Conservation (phyloP, 2,329 filamentous ascomycete species). For the Aspergillus brunneoviolaceus region DNA sequence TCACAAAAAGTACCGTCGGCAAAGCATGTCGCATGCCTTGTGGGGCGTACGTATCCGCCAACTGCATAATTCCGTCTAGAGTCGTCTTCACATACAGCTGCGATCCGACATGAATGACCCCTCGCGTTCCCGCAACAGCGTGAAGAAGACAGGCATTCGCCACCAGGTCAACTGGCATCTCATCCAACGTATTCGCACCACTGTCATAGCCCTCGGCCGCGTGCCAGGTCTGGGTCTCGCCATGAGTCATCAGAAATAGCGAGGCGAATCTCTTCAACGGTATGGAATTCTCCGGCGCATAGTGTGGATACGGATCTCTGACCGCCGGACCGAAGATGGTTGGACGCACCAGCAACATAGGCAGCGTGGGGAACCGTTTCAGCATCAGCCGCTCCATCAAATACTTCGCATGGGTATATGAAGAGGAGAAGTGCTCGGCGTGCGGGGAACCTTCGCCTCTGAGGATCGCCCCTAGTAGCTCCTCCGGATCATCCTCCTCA, state of each 20-base stretch:
- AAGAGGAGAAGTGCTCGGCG: constrained; percentile 26
- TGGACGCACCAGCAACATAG: constrained; percentile 30
- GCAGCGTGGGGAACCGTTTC: constrained; percentile 29
- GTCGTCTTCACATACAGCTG: constrained; percentile 30
- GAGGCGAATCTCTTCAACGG: constrained; percentile 33
- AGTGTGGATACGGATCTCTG: constrained; percentile 30
- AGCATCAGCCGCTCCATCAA: constrained; percentile 32
- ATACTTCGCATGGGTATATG: constrained; percentile 33
- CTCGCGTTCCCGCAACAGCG: constrained; percentile 29
- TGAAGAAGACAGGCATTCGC: constrained; percentile 34
- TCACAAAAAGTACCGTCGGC: constrained; percentile 29
- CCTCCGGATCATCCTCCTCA: constrained; percentile 27
- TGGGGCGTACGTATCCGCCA: constrained; percentile 22
- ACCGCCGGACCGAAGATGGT: constrained; percentile 34
- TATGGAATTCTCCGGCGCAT: constrained; percentile 32
- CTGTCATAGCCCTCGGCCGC: constrained; percentile 28
- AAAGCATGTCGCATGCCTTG: constrained; percentile 23
- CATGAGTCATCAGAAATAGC: constrained; percentile 25
- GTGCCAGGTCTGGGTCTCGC: constrained; percentile 31
- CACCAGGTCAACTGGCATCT: constrained; percentile 36
- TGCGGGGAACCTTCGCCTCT: constrained; percentile 17
- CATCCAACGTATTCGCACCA: constrained; percentile 32
- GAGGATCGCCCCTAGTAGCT: constrained; percentile 27
- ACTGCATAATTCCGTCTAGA: constrained; percentile 28
- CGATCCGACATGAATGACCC: constrained; percentile 31